Evolutionary conservation across 768 basidiomycete species (phyloP).

Genomic region (Jaapia argillacea): DNA sequence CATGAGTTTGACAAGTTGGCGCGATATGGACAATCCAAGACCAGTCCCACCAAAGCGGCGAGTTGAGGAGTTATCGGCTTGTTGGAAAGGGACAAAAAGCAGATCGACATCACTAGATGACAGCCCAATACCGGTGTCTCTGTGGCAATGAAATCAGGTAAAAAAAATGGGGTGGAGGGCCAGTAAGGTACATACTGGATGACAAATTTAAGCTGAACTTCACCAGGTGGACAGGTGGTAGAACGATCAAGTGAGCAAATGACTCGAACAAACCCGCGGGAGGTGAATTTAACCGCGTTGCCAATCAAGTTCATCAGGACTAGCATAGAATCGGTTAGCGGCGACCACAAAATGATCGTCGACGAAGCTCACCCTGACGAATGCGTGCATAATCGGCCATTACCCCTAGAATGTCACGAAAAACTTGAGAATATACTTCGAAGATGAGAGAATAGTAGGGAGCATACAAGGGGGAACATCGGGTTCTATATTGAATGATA

Average conservation of each 20-base stretch:
- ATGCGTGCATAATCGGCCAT: constrained; percentile 65
- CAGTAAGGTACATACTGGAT: constrained; percentile 35
- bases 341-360: neutral
- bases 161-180: neutral
- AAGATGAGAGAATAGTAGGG: neutral
- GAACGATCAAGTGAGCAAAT: constrained; percentile 42
- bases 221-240: constrained; percentile 23
- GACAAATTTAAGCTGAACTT: constrained; percentile 50
- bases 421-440: neutral
- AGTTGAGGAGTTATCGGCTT: constrained; percentile 72
- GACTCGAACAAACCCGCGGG: constrained; percentile 51
- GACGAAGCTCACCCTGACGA: constrained; percentile 41
- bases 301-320: constrained; percentile 73
- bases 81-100: constrained; percentile 67
- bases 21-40: constrained; percentile 63
- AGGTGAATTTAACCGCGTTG: constrained; percentile 70
- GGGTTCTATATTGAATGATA: constrained; percentile 62
- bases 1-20: constrained; percentile 68
- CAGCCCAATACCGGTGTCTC: constrained; percentile 68
- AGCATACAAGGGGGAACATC: constrained; percentile 54
- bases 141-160: constrained; percentile 14
- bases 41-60: constrained; percentile 74
- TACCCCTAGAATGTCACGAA: too few species aligned
- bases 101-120: constrained; percentile 55
- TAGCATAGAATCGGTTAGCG: constrained; percentile 14